Base-by-base conservation (phyloP, 148 eudicot species). In the Amaranthus cruentus region DNA sequence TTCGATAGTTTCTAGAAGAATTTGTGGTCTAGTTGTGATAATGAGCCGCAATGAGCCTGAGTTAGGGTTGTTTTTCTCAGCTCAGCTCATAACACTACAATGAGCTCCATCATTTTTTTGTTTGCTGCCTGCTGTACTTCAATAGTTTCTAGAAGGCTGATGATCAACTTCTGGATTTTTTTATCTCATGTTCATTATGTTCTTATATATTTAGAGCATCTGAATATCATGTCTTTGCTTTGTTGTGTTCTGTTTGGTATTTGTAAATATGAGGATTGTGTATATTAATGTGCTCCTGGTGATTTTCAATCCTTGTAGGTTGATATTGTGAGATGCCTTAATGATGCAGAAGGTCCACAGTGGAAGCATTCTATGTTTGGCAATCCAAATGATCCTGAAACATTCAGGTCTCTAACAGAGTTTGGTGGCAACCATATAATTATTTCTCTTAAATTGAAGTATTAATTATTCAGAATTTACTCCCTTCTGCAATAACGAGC, bases 361-460 rank as follows among this genome's bases (percentile, higher is more conserved):
- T 95, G 99, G 99, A 95, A 95, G 75, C 84, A 90, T 77, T 95
- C 99, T 79, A 89, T 95, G 71, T 95, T 95, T 84, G 99, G 99
- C 66, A 95, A 91, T 74, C 99, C 99, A 75, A 91, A 80, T 77
- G 99, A 95, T 78, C 84, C 90, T 43, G 99, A 95, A 84, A 95
- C 99, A 68, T 95, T 83, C 87, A 91, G 92, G 98, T 93, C 75
- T 66, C 81, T 78, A 60, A 43, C 53, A 68, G 11, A 67, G 21
- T 42, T 66, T 57, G 72, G 65, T 57, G n/a, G 46, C 47, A 47
- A 49, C 50, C 51, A 51, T 57, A 66, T 55, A 59, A 66, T 28
- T 2, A 65, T n/a, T 51, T 6, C 63, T 9, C 8, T 50, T n/a
- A 52, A 7, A 2, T 43, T 46, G 0, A 11, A 14, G 57, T 63